These are phyloP conservation scores for Nicotiana knightiana DNA, from an alignment of 257 asterid species.

Conservation along the genomic window DNA sequence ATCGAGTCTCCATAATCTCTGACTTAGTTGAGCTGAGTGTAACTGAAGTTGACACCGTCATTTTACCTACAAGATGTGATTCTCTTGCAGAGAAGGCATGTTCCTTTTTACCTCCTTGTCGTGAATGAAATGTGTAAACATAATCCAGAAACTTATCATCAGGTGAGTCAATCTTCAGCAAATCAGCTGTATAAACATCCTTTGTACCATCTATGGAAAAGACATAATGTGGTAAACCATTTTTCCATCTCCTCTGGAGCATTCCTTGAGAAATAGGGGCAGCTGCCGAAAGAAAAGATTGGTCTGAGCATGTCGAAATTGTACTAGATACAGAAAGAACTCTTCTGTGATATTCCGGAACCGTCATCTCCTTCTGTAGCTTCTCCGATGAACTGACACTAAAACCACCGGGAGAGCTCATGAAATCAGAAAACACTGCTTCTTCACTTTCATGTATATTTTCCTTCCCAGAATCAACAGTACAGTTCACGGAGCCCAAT, in stretches of 20 bases:
- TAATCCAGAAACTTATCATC: conserved; percentile 49
- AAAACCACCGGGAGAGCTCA: conserved; percentile 23
- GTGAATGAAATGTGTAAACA: conserved; percentile 59
- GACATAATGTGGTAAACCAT: conserved; percentile 54
- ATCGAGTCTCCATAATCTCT: conserved; percentile 54
- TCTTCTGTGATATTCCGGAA: conserved; percentile 39
- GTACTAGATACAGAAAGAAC: conserved; percentile 55
- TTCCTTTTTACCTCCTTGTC: conserved; percentile 39
- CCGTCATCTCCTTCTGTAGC: conserved; percentile 28
- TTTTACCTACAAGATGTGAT: conserved; percentile 47
- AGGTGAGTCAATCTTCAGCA: conserved; percentile 35
- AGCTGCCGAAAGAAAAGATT: conserved; percentile 42
- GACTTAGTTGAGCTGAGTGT: conserved; percentile 38
- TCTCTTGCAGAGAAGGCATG: conserved; percentile 23
- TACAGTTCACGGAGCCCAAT: conserved; percentile 29
- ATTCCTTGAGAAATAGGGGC: conserved; percentile 55
- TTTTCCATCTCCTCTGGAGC: conserved; percentile 72
- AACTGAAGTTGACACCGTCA: conserved; percentile 69
- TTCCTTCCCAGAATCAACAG: conserved; percentile 15
- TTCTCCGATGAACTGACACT: conserved; percentile 20
- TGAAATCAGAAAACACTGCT: conserved; percentile 16
- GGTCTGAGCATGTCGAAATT: conserved; percentile 50
- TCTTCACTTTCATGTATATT: conserved; percentile 19
- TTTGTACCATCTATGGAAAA: conserved; percentile 66
- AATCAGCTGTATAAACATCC: conserved; percentile 54